phyloP scores from a whole-genome alignment of 805 yeast genomes.

The Ogataea trehaloabstinens region DNA sequence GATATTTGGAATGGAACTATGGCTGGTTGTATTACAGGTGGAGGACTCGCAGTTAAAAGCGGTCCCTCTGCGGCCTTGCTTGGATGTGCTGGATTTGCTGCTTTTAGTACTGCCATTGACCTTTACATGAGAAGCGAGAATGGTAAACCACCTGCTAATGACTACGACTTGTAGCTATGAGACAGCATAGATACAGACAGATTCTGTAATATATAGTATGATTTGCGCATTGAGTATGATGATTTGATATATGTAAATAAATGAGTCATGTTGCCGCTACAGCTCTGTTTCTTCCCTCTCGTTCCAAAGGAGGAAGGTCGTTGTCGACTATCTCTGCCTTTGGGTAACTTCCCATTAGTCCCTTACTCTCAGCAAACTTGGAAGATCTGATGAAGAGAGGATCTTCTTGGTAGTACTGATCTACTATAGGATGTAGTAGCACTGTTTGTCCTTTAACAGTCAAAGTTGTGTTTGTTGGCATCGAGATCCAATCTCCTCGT shows the following conservation, averaged over 20 bases:
- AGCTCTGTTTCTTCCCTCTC: slow-evolving; percentile 55
- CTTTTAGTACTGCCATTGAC: slow-evolving; percentile 87
- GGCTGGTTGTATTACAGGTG: slow-evolving; percentile 97
- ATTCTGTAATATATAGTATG: slow-evolving; percentile 1
- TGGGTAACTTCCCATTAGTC: slow-evolving; percentile 91
- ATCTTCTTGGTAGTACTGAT: slow-evolving; percentile 80
- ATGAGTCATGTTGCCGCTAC: slow-evolving; percentile 1
- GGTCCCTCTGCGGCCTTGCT: slow-evolving; percentile 91
- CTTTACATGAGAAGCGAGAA: slow-evolving; percentile 81
- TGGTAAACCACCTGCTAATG: slow-evolving; percentile 80
- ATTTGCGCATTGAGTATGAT: neutral
- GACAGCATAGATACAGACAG: neutral
- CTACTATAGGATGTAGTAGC: slow-evolving; percentile 83
- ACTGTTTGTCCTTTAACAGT: slow-evolving; percentile 86
- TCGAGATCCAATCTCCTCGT: slow-evolving; percentile 95
- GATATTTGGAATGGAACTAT: slow-evolving; percentile 88
- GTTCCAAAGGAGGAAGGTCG: slow-evolving; percentile 73
- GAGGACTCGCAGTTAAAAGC: slow-evolving; percentile 85
- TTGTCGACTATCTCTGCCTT: slow-evolving; percentile 47
- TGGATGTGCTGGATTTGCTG: slow-evolving; percentile 98
- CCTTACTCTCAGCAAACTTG: slow-evolving; percentile 83
- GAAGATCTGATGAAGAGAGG: slow-evolving; percentile 69
- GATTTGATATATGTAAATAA: too few relatives aligned
- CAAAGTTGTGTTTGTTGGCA: slow-evolving; percentile 85
- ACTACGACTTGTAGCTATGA: slow-evolving; percentile 62